A percentile compares a stretch with the other conserved stretches of the same genome.
Evolutionary conservation across 257 asterid genomes (phyloP).

Genomic region (Fraxinus quadrangulata): DNA sequence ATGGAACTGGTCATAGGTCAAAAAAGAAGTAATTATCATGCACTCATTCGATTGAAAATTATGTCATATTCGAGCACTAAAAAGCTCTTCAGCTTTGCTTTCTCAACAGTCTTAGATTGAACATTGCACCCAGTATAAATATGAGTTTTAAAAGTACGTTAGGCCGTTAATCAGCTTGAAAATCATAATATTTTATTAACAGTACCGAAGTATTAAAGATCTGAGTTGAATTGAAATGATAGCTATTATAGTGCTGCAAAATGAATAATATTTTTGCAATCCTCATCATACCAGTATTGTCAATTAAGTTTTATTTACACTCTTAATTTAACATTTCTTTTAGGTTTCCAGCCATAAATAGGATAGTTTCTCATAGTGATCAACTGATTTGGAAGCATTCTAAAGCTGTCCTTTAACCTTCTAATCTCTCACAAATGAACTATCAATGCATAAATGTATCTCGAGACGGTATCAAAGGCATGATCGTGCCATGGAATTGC

Average conservation of each 20-base stretch:
- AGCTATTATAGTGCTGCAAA: not conserved
- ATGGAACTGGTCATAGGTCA: no score
- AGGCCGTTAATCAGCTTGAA: not conserved
- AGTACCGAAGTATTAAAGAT: not conserved
- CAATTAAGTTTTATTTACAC: not conserved
- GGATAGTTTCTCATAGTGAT: not conserved
- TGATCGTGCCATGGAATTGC: not conserved
- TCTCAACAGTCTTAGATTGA: no score
- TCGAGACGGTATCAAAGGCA: not conserved
- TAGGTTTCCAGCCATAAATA: not conserved
- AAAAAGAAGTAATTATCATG: no score
- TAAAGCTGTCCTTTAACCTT: not conserved
- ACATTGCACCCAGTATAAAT: no score
- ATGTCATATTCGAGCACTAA: no score
- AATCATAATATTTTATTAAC: not conserved
- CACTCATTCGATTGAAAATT: no score
- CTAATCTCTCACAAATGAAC: not conserved
- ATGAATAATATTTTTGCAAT: not conserved
- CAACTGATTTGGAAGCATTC: not conserved
- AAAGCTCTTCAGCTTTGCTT: no score
- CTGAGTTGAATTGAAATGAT: not conserved
- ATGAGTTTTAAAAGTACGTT: not conserved
- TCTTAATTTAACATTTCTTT: not conserved
- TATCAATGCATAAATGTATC: not conserved
- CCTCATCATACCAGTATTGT: not conserved